Base-by-base conservation (phyloP, 2,329 filamentous ascomycete species). In the Hawksworthiomyces lignivorus region DNA sequence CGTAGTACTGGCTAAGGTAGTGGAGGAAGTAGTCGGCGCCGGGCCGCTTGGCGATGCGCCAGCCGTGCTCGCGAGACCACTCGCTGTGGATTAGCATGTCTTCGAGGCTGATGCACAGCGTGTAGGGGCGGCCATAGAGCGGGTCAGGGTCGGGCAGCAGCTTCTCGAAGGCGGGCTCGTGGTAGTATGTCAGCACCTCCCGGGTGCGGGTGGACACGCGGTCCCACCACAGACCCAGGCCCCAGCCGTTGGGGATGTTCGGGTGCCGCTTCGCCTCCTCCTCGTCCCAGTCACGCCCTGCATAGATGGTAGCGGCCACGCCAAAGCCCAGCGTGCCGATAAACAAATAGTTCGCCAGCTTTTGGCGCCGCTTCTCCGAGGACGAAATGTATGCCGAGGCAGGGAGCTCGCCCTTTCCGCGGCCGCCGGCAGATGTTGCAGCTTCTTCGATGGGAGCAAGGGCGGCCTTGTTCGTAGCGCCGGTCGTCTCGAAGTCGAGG, bases 1-100 rank as follows among this genome's bases (percentile, higher is more conserved):
- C 92, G 60, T 96, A 98, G 73, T 98, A 97, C 63, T 96, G 89
- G 64, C 86, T 90, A 36, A 98, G 75, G 62, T 98, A 98, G 57
- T 87, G 86, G 50, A 98, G 69, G 69, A 98, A 98, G 69, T 98
- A 98, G 67, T 98, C 92, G 48, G 94, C 77, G 34, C 92, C 92
- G 27, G 92, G 92, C 37, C 92, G 79, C 70, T 98, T 98, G 21
- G 92, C 92, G 48, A 94, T 75, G 52, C 90, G 80, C 88, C 92
- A 98, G 45, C 92, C 92, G 58, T 96, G 84, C 60, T 97, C 87
- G 44, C 90, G 79, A 19, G 80, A 78, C 92, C 92, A 98, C 60
- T 95, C 87, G 57, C 86, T 94, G 67, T 96, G 90, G 22, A 98
- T 80, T 41, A 98, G 75, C 54, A 98, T 75, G 61, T 98, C 90